Base-by-base conservation (phyloP, 306 rosid species). In the Adenanthera pavonina region DNA sequence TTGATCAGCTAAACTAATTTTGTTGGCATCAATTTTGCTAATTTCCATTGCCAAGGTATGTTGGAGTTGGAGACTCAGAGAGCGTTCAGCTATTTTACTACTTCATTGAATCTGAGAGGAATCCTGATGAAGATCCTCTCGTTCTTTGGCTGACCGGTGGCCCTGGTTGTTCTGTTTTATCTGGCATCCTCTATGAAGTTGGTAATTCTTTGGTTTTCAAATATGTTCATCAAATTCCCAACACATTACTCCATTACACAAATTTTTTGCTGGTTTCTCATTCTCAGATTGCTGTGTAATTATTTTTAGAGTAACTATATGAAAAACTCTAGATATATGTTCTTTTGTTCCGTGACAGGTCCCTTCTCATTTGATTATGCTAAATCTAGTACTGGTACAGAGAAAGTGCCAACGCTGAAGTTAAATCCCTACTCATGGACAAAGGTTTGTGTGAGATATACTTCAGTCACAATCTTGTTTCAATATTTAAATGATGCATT, bases 341-440 rank as follows among this genome's bases (percentile, higher is more conserved):
- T 49, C 7, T 53, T 35, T 8, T 34, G 9, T 25, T 46, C 11
- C 10, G 53, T 12, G 56, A 54, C 19, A 82, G 89, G 86, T 69
- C 89, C 86, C 25, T 4, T 86, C 9, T 20, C 46, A 75, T 86
- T 86, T 46, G 40, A 86, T n/a, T 71, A 75, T 57, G 57, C 49
- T 47, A 66, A 48, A 53, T 79, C 69, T 15, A 35, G 69, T 8
- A 17, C 48, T 4, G 64, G 64, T 69, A 53, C 35, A 25, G 65
- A 15, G 3, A 66, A 36, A 43, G 51, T 44, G 13, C 72, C 77
- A 6, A 16, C 47, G 8, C 53, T 83, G 48, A 13, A 33, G 8
- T 30, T n/a, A 36, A 82, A 82, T 61, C 86, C 84, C 0, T 69
- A 86, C 79, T 76, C 89, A 19, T 82, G 89, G 89, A 86, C 86